Conservation (phyloP, 768 basidiomycete genomes). For the Daedaleopsis nitida region DNA sequence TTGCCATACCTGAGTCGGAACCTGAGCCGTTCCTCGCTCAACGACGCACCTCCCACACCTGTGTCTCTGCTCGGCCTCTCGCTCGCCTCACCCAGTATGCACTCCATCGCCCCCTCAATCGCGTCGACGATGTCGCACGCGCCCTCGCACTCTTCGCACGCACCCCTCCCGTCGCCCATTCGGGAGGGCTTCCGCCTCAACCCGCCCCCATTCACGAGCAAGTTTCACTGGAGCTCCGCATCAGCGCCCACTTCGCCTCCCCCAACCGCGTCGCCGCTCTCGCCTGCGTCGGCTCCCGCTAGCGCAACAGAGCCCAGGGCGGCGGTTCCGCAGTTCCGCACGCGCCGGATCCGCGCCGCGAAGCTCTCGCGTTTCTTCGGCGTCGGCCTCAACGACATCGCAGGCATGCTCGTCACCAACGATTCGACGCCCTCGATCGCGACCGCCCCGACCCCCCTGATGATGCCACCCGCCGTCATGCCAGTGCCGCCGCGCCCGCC, state of each 20-base stretch:
- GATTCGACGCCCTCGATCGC: slow-evolving; percentile 12
- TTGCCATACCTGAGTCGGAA: not conserved
- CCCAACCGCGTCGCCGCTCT: not conserved
- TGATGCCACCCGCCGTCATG: not conserved
- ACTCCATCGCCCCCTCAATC: not conserved
- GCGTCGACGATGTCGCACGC: not conserved
- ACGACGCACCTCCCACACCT: not conserved
- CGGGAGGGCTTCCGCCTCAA: slow-evolving; percentile 8
- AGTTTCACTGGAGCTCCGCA: slow-evolving; percentile 8
- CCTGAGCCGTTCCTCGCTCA: not conserved
- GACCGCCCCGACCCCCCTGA: not conserved
- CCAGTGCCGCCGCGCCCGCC: not conserved
- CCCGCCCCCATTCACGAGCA: slow-evolving; percentile 11
- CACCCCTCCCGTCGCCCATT: slow-evolving; percentile 5
- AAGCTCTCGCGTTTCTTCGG: slow-evolving; percentile 63
- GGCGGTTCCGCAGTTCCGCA: slow-evolving; percentile 25
- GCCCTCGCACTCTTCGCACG: not conserved
- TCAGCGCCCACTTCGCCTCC: slow-evolving; percentile 11
- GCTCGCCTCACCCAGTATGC: not conserved
- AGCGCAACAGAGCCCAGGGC: slow-evolving; percentile 9
- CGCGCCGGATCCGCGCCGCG: slow-evolving; percentile 48
- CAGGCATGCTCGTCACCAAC: slow-evolving; percentile 26
- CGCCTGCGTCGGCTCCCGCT: not conserved
- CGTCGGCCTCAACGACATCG: slow-evolving; percentile 49
- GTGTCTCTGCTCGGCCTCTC: not conserved